These are phyloP conservation scores for Pezicula rhizophila DNA, from an alignment of 2,329 filamentous ascomycete species.

Conservation along the genomic window DNA sequence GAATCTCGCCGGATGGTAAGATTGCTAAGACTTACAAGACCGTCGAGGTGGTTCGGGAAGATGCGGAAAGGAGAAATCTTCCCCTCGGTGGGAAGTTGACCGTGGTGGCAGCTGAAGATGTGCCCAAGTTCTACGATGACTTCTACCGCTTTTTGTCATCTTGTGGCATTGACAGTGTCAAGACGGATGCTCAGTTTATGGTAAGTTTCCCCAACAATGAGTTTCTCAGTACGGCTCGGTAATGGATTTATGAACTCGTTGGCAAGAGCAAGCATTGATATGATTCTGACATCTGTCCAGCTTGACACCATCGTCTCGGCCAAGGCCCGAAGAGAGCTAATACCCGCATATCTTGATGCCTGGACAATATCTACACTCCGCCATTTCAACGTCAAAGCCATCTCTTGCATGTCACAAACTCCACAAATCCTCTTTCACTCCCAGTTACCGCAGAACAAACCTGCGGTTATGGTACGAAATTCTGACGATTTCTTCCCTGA, in stretches of 20 bases:
- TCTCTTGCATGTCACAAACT: conserved; percentile 91
- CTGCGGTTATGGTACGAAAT: conserved; percentile 72
- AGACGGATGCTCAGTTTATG: conserved; percentile 57
- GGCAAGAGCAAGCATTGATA: not conserved
- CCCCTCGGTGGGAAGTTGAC: conserved; percentile 60
- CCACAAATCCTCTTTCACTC: conserved; percentile 83
- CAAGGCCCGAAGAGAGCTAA: conserved; percentile 64
- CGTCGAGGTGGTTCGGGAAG: conserved; percentile 46
- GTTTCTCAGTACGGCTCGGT: no score
- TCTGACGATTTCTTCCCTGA: conserved; percentile 91
- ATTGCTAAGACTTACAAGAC: conserved; percentile 78
- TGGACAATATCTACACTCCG: conserved; percentile 75
- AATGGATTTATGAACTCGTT: no score
- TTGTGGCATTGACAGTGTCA: conserved; percentile 77
- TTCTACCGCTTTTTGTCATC: conserved; percentile 78
- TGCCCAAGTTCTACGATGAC: conserved; percentile 75
- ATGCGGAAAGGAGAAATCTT: conserved; percentile 39
- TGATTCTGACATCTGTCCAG: conserved; percentile 66
- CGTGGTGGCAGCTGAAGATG: conserved; percentile 68
- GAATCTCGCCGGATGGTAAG: conserved; percentile 67
- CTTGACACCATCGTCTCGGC: conserved; percentile 70
- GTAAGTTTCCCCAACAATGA: conserved; percentile 13
- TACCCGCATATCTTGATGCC: conserved; percentile 72
- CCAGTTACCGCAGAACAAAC: conserved; percentile 71
- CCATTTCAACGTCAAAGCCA: conserved; percentile 70